These are phyloP conservation scores for Neurospora terricola DNA, from an alignment of 495 filamentous ascomycete species.

Conservation along the genomic window DNA sequence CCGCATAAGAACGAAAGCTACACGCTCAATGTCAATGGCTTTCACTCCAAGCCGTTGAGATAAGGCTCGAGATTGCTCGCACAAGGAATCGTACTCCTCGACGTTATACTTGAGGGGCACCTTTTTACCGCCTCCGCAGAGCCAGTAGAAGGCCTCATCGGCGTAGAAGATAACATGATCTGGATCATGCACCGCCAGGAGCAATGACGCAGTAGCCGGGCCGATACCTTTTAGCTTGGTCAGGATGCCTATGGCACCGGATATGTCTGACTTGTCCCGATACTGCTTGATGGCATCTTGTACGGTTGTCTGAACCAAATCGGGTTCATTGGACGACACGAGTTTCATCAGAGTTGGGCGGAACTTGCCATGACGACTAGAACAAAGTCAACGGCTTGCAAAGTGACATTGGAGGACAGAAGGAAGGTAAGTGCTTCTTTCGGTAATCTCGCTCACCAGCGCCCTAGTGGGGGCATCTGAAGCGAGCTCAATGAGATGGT, in stretches of 20 bases:
- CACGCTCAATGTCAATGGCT: constrained; percentile 55
- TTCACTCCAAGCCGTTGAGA: constrained; percentile 40
- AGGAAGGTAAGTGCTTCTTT: background rate
- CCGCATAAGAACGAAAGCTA: constrained; percentile 52
- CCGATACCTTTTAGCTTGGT: constrained; percentile 53
- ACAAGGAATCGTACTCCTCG: constrained; percentile 52
- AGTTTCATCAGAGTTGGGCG: constrained; percentile 59
- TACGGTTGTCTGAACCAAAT: constrained; percentile 33
- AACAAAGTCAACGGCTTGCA: constrained; percentile 1
- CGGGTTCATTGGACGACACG: constrained; percentile 48
- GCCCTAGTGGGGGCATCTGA: background rate
- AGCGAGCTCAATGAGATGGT: background rate
- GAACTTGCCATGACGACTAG: constrained; percentile 54
- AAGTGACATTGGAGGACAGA: background rate
- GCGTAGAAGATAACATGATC: constrained; percentile 60
- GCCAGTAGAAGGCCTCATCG: constrained; percentile 65
- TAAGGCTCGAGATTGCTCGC: constrained; percentile 33
- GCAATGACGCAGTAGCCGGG: constrained; percentile 61
- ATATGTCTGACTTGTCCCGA: constrained; percentile 32
- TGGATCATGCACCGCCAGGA: constrained; percentile 52
- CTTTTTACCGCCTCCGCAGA: constrained; percentile 39
- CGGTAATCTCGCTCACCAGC: background rate
- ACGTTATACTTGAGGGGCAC: constrained; percentile 50
- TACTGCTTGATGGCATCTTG: constrained; percentile 39
- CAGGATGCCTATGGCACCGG: constrained; percentile 40